These are phyloP conservation scores for Pythium insidiosum DNA, from an alignment of 352 stramenopile species.

Conservation along the genomic window DNA sequence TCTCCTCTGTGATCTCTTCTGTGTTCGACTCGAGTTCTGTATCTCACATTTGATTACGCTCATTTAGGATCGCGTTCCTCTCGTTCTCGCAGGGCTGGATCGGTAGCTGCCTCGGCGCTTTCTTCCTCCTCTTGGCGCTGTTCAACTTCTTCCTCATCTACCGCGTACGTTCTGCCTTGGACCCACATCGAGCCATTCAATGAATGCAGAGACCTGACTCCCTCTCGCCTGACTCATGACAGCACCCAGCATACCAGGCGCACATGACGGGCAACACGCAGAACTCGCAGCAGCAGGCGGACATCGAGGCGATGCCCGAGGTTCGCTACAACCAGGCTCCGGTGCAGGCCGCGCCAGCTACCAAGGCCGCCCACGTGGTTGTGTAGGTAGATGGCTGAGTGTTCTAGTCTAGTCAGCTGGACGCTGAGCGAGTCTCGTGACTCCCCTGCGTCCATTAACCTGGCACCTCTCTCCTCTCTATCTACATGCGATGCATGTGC, in stretches of 20 bases:
- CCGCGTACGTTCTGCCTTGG: constrained; percentile 28
- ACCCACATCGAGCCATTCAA: too few species aligned
- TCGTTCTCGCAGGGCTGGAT: constrained; percentile 76
- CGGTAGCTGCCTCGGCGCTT: constrained; percentile 60
- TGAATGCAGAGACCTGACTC: too few species aligned
- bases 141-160: constrained; percentile 88
- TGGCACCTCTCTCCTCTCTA: too few species aligned
- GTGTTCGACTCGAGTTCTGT: not conserved
- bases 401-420: too few species aligned
- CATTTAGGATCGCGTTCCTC: constrained; percentile 77
- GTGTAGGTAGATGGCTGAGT: constrained; percentile 37
- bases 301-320: constrained; percentile 70
- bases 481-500: too few species aligned
- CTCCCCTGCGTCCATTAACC: too few species aligned
- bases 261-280: constrained; percentile 56
- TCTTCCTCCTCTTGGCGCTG: constrained; percentile 64
- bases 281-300: constrained; percentile 40
- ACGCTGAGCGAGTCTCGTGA: too few species aligned
- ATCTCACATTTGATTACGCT: too few species aligned
- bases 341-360: constrained; percentile 12
- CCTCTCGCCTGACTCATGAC: not conserved
- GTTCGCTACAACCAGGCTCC: constrained; percentile 64
- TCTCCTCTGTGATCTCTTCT: not conserved
- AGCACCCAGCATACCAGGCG: constrained; percentile 76
- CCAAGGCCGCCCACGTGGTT: constrained; percentile 52